A percentile compares a stretch with the other conserved stretches of the same genome.
Evolutionary conservation across 2,329 filamentous ascomycete genomes (phyloP).

Genomic region (Fusarium algeriense): DNA sequence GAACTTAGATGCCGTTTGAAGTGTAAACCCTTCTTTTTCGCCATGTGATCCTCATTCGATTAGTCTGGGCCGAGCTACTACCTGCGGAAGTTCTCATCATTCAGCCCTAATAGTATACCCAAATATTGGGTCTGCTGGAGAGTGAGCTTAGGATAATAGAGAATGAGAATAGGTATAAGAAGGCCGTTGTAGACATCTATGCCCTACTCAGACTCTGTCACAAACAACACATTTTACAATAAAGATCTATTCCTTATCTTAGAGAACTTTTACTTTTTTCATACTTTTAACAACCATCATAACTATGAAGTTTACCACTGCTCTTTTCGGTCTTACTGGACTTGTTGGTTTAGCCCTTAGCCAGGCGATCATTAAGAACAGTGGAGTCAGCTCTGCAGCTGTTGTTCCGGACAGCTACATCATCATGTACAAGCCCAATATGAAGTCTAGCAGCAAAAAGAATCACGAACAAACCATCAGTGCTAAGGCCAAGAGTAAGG

Average conservation of each 20-base stretch:
- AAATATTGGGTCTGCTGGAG: background rate
- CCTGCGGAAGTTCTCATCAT: background rate
- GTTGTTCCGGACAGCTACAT: constrained; percentile 31
- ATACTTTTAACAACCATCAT: background rate
- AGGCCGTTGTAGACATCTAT: background rate
- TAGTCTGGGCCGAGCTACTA: background rate
- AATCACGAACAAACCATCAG: constrained; percentile 11
- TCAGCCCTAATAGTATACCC: too few species aligned
- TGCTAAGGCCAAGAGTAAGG: constrained; percentile 16
- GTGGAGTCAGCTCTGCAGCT: background rate
- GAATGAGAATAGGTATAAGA: background rate
- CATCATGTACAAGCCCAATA: constrained; percentile 18
- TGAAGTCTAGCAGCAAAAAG: background rate
- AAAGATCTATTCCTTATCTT: background rate
- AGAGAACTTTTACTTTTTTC: background rate
- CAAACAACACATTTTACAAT: background rate
- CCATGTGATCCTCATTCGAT: background rate
- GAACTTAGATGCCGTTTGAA: background rate
- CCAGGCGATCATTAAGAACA: background rate
- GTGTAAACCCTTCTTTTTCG: background rate
- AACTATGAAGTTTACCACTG: background rate
- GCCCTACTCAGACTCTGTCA: too few species aligned
- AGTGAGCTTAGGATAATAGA: background rate
- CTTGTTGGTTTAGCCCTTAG: background rate
- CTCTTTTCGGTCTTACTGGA: background rate